Conservation (phyloP, 495 filamentous ascomycete genomes). For the Sporormia fimetaria region DNA sequence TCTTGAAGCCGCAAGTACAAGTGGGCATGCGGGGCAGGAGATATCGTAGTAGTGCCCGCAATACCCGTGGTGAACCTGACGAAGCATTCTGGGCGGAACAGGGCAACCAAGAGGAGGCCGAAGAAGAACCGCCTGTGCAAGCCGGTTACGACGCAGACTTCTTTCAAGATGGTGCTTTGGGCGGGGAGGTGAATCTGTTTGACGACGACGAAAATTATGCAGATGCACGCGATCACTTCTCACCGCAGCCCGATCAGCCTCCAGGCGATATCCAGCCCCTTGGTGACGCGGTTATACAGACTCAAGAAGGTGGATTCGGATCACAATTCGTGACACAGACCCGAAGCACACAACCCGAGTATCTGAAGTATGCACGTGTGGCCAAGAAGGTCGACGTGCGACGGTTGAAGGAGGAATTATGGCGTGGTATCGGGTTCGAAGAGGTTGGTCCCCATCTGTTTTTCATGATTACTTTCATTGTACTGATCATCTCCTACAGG, state of each 20-base stretch:
- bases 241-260: conserved; percentile 52
- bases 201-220: conserved; percentile 82
- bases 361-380: conserved; percentile 89
- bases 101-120: conserved; percentile 43
- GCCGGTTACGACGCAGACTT: conserved; percentile 93
- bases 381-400: conserved; percentile 99
- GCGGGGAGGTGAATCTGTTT: conserved; percentile 57
- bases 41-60: too few relatives aligned
- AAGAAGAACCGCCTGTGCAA: conserved; percentile 44
- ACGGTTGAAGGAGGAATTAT: conserved; percentile 88
- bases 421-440: conserved; percentile 72
- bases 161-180: conserved; percentile 89
- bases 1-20: conserved; percentile 85
- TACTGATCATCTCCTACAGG: conserved; percentile 6
- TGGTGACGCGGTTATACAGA: conserved; percentile 33
- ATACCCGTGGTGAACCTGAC: conserved; percentile 66
- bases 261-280: conserved; percentile 32
- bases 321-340: conserved; percentile 87
- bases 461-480: background rate
- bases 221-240: conserved; percentile 83
- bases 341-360: conserved; percentile 74
- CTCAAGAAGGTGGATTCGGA: conserved; percentile 52
- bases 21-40: conserved; percentile 54
- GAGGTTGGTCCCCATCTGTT: conserved; percentile 21
- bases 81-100: conserved; percentile 92